A percentile compares a stretch with the other conserved stretches of the same genome.
These are phyloP conservation scores for Candida awuae DNA, from an alignment of 805 yeast genomes.

Conservation along the genomic window DNA sequence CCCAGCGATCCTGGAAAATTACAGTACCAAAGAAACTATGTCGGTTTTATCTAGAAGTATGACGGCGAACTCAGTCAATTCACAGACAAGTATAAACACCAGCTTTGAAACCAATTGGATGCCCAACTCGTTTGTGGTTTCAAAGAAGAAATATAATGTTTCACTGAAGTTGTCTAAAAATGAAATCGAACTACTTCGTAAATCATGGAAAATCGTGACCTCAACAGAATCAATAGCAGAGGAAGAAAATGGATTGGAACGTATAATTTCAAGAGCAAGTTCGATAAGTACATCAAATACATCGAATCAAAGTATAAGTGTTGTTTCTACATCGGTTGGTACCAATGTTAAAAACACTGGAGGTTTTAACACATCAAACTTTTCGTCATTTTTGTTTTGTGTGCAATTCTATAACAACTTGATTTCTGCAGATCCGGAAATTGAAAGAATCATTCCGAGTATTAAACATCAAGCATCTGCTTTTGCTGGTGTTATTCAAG, in stretches of 20 bases:
- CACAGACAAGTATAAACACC: conserved; percentile 22
- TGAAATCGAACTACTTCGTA: conserved; percentile 39
- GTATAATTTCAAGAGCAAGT: conserved; percentile 1
- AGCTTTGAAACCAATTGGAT: conserved; percentile 28
- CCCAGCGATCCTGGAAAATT: conserved; percentile 3
- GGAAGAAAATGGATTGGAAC: conserved; percentile 4
- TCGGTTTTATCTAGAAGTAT: conserved; percentile 19
- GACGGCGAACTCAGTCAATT: conserved; percentile 22
- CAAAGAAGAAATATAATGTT: conserved; percentile 20
- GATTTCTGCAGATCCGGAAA: conserved; percentile 47
- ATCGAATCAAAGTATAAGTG: background rate
- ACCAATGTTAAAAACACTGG: background rate
- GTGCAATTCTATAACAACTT: conserved; percentile 69
- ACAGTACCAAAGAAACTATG: conserved; percentile 13
- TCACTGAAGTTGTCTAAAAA: conserved; percentile 21
- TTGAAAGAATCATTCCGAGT: conserved; percentile 64
- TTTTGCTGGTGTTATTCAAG: conserved; percentile 69
- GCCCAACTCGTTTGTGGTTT: conserved; percentile 26
- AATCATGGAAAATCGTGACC: conserved; percentile 39
- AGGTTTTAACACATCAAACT: conserved; percentile 26
- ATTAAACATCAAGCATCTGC: conserved; percentile 73
- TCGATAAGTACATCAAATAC: conserved; percentile 3
- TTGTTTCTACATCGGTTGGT: background rate
- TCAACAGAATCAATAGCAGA: conserved; percentile 12
- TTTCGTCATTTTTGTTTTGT: conserved; percentile 57